Conservation (phyloP, 2,329 filamentous ascomycete genomes). For the Leptosphaerulina australis region DNA sequence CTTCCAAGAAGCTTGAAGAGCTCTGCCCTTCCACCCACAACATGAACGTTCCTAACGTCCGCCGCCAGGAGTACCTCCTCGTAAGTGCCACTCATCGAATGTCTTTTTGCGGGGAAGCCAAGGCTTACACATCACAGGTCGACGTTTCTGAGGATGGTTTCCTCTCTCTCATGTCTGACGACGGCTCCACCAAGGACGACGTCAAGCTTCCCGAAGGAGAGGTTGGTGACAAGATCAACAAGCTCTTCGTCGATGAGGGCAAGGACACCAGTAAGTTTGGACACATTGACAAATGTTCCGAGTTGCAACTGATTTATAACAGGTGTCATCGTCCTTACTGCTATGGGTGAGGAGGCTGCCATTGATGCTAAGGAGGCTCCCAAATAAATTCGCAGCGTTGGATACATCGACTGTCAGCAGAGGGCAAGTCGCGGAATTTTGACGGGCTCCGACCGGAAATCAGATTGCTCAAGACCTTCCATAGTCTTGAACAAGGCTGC, state of each 20-base stretch:
- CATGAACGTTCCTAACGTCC: constrained; percentile 97
- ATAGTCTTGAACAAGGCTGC: constrained; percentile 31
- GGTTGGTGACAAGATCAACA: constrained; percentile 82
- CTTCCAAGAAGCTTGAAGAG: constrained; percentile 99
- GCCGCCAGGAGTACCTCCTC: constrained; percentile 88
- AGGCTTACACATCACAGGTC: constrained; percentile 62
- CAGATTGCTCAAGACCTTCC: constrained; percentile 29
- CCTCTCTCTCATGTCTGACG: constrained; percentile 90
- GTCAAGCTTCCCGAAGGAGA: constrained; percentile 92
- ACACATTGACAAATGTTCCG: neutral
- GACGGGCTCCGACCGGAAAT: constrained; percentile 32
- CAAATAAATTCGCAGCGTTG: constrained; percentile 47
- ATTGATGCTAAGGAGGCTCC: constrained; percentile 95
- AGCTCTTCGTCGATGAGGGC: constrained; percentile 79
- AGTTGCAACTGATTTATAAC: constrained; percentile 25
- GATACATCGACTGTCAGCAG: constrained; percentile 35
- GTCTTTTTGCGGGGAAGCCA: constrained; percentile 5
- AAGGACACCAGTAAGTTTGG: constrained; percentile 86
- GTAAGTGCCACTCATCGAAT: constrained; percentile 64
- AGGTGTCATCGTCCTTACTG: constrained; percentile 91
- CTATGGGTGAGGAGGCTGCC: constrained; percentile 94
- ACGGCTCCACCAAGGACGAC: constrained; percentile 89
- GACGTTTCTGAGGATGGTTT: constrained; percentile 93
- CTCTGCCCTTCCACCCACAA: constrained; percentile 95
- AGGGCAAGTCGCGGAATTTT: constrained; percentile 36